Evolutionary conservation across 495 filamentous ascomycete species (phyloP).

Genomic region (Rhypophila decipiens): DNA sequence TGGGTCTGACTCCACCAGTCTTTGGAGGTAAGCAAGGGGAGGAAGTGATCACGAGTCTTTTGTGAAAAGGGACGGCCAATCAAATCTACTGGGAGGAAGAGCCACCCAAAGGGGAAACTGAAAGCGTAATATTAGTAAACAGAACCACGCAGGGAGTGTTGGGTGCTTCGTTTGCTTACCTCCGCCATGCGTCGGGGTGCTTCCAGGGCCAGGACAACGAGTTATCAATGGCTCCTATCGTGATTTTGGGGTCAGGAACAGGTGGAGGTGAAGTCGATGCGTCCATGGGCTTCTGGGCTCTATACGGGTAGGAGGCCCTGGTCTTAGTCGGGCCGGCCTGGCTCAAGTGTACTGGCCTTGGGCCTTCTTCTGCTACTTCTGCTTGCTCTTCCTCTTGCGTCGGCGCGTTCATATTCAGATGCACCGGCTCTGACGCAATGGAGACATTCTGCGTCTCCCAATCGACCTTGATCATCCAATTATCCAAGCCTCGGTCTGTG

Average conservation of each 20-base stretch:
- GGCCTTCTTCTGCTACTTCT: conserved; percentile 47
- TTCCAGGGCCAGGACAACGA: conserved; percentile 99
- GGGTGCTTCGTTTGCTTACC: conserved; percentile 20
- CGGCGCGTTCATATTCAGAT: conserved; percentile 48
- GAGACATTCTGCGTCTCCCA: conserved; percentile 73
- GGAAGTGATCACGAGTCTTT: conserved; percentile 86
- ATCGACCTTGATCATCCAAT: conserved; percentile 99
- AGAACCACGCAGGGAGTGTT: background rate
- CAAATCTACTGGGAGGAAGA: conserved; percentile 92
- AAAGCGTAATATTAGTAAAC: conserved; percentile 3
- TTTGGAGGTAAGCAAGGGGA: conserved; percentile 86
- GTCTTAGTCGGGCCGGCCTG: conserved; percentile 35
- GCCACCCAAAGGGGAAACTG: conserved; percentile 96
- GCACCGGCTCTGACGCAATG: conserved; percentile 76
- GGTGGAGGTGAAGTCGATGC: conserved; percentile 55
- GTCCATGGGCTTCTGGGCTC: conserved; percentile 76
- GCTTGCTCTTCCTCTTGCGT: conserved; percentile 15
- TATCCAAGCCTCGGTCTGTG: conserved; percentile 92
- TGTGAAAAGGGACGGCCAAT: conserved; percentile 95
- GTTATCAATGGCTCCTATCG: conserved; percentile 93
- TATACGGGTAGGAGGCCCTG: conserved; percentile 61
- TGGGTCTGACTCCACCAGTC: conserved; percentile 97
- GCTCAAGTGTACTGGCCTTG: conserved; percentile 52
- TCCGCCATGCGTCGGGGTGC: conserved; percentile 83
- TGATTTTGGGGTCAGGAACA: conserved; percentile 54